Evolutionary conservation across 2,329 filamentous ascomycete genomes (phyloP), one percentile per base, ranked within the genome.

Genomic region (Venturia nashicola): DNA sequence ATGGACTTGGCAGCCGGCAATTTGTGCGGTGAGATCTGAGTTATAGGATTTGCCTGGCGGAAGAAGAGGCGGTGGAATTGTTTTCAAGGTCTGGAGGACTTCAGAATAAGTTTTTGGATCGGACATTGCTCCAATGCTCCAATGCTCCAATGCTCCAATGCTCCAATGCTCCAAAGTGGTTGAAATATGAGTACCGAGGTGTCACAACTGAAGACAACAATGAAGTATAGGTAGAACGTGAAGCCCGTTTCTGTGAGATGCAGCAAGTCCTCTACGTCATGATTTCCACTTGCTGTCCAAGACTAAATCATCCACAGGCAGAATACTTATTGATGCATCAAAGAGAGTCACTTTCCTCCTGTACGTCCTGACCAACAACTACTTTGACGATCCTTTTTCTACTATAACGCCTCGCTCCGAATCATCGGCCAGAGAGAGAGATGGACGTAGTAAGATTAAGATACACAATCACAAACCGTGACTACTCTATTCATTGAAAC

Each of bases 1-100:
- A 66, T 82, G 79, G 1, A 79, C 67, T 9, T 68, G 68, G 5
- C 78, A 70, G 34, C 68, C 44, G 12, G 60, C 60, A 7, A 62
- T 62, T 32, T 34, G 32, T 5, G 40, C 32, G n/a, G 60, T 62
- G 9, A 62, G 39, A 40, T 36, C 23, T 20, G 39, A n/a, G 20
- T 34, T 23, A 18, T 34, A 62, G 43, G 42, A 36, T 36, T 62
- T 42, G 6, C 60, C 60, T 3, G 60, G 60, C 16, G 60, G 60
- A 34, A 62, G 60, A 20, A 62, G 60, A 40, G 60, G 60, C 9
- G 60, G 60, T 48, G 60, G 43, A n/a, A 36, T 46, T 9, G 40
- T 51, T 51, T 51, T 32, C 8, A 62, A 27, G 32, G 32, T 36
- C 16, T 57, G 4, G 27, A 57, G 32, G 51, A 57, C 18, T 3